Evolutionary conservation across 805 yeast species (phyloP).

Genomic region (Barnettozyma populi): DNA sequence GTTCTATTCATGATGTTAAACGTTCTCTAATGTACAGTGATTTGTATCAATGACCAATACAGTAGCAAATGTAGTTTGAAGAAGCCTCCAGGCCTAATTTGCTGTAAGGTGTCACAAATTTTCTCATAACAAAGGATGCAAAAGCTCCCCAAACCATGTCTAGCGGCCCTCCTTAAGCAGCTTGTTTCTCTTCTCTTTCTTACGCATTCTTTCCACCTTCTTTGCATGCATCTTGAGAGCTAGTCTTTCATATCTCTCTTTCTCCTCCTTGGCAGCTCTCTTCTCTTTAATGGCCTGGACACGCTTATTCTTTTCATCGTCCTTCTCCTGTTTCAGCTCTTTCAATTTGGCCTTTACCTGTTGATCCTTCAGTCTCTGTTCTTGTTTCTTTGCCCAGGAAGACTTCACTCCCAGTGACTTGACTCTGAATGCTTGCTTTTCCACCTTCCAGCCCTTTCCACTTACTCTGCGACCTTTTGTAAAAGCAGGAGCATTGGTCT

Average conservation of each 20-base stretch:
- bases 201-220: constrained; percentile 83
- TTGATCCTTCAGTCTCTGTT: constrained; percentile 58
- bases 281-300: constrained; percentile 61
- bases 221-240: constrained; percentile 88
- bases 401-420: constrained; percentile 53
- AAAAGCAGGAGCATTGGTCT: background rate
- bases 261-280: constrained; percentile 74
- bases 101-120: background rate
- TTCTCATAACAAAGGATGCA: background rate
- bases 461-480: constrained; percentile 23
- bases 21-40: background rate
- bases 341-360: constrained; percentile 64
- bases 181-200: constrained; percentile 93
- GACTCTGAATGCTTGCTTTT: constrained; percentile 63
- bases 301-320: constrained; percentile 46
- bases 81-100: background rate
- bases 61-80: background rate
- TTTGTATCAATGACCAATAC: background rate
- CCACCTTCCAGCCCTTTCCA: constrained; percentile 61
- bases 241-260: constrained; percentile 77
- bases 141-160: background rate
- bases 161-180: constrained; percentile 78
- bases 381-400: constrained; percentile 63
- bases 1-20: background rate
- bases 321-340: constrained; percentile 76